Percentiles rank a stretch among this genome's conserved stretches.
Conservation (phyloP, 2,329 filamentous ascomycete genomes). For the Cladosporium velox region DNA sequence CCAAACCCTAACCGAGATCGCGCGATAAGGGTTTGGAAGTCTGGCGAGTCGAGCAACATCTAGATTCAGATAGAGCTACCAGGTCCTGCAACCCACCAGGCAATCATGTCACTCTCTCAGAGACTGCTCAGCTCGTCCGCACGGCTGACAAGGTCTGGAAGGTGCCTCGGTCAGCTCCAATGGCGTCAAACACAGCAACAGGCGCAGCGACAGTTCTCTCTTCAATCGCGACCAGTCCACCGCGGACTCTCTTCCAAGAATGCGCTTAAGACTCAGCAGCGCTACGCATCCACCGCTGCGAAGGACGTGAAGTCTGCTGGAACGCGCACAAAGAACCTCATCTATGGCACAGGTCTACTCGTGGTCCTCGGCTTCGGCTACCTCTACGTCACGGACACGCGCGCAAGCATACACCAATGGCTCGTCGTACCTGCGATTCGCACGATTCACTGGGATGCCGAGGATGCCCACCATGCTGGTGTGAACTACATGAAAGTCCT, state of each 20-base stretch:
- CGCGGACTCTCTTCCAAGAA: constrained; percentile 19
- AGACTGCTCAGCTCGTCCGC: constrained; percentile 27
- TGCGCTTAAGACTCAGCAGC: constrained; percentile 20
- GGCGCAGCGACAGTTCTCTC: constrained; percentile 31
- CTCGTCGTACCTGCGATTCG: constrained; percentile 64
- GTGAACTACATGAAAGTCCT: constrained; percentile 71
- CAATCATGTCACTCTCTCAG: constrained; percentile 29
- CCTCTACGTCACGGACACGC: constrained; percentile 56
- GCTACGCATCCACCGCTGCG: constrained; percentile 27
- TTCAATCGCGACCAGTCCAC: constrained; percentile 19
- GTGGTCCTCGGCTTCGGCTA: constrained; percentile 50
- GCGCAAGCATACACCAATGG: constrained; percentile 56
- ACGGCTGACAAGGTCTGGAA: constrained; percentile 25
- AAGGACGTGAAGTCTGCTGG: constrained; percentile 42
- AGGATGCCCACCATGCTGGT: constrained; percentile 87
- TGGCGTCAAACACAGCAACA: constrained; percentile 29
- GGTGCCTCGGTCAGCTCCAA: constrained; percentile 27
- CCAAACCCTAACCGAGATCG: background rate
- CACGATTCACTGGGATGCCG: constrained; percentile 69
- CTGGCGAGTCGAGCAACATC: constrained; percentile 5
- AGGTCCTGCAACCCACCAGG: constrained; percentile 4
- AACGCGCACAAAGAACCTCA: constrained; percentile 51
- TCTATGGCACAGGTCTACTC: constrained; percentile 57
- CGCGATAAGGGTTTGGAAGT: background rate
- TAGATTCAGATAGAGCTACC: background rate